Evolutionary conservation across 1,284 basidiomycete genomes (phyloP), one percentile per base, ranked within the genome.

Genomic region (Fistulina hepatica): DNA sequence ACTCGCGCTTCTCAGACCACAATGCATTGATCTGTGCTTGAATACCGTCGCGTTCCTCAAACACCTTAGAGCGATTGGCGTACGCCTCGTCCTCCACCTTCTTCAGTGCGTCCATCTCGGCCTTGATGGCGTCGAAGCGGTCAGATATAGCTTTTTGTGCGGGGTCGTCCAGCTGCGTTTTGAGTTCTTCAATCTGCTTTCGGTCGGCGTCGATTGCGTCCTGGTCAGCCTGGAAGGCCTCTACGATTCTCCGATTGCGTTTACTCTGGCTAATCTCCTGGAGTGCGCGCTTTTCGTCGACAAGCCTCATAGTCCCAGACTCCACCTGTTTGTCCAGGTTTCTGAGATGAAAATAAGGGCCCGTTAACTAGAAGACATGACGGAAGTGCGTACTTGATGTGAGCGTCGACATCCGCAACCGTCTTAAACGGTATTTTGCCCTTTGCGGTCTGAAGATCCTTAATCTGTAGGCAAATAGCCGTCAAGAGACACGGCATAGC

Each of bases 251-350:
- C 41, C 85, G 78, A 39, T 65, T 70, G 27, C 86, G 82, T 52
- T 73, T 83, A 47, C 71, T 64, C 34, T 71, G 69, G 45, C 68
- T 73, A 50, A 99, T 95, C 53, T 98, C 94, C 49, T 77, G 73
- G 15, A 99, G 70, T 5, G 93, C 89, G 47, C 89, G 81, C 63
- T 97, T 97, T 64, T 98, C 95, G 40, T 97, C 94, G 25, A 84
- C 92, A 40, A 98, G 72, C 59, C 92, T 97, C 73, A 98, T 72
- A 46, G 57, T 76, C 16, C 94, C 95, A 7, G 86, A 84, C 55
- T 97, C 94, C 43, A 99, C 81, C 56, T 92, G 84, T 51, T 73
- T 81, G 45, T 93, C 86, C 51, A 92, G 68, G 47, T 78, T 68
- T 50, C 88, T 93, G 51, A n/a, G 41, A 3, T 21, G 35, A 41